A percentile compares a stretch with the other conserved stretches of the same genome.
phyloP scores from a whole-genome alignment of 768 basidiomycete species.

The Collybiopsis confluens region DNA sequence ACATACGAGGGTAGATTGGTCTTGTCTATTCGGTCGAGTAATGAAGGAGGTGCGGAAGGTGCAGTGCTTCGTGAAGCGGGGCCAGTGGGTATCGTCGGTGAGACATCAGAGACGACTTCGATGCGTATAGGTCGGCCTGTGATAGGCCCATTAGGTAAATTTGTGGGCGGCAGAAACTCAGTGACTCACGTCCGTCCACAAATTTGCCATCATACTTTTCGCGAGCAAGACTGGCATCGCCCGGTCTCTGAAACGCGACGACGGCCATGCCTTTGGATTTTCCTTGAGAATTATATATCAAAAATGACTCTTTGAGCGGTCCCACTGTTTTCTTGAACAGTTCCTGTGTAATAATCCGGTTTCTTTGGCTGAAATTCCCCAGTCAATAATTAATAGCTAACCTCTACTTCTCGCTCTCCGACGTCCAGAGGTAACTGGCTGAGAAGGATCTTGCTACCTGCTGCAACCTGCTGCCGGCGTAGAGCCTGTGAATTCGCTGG shows the following conservation, averaged over 20 bases:
- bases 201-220: constrained; percentile 74
- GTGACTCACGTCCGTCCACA: constrained; percentile 57
- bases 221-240: constrained; percentile 60
- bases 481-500: constrained; percentile 16
- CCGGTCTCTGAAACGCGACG: constrained; percentile 58
- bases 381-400: constrained; percentile 23
- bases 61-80: neutral
- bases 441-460: constrained; percentile 65
- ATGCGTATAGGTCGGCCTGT: constrained; percentile 65
- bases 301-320: constrained; percentile 62
- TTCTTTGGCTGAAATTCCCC: neutral
- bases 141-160: neutral
- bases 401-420: constrained; percentile 64
- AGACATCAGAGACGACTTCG: constrained; percentile 47
- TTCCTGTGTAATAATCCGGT: constrained; percentile 50
- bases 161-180: neutral
- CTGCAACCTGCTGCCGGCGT: constrained; percentile 18
- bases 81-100: constrained; percentile 18
- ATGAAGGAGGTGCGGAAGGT: constrained; percentile 19
- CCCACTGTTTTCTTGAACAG: constrained; percentile 76
- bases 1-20: neutral
- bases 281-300: constrained; percentile 74
- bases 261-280: constrained; percentile 80
- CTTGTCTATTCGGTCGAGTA: constrained; percentile 20
- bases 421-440: constrained; percentile 68